Evolutionary conservation across 768 basidiomycete genomes (phyloP), one percentile per base, ranked within the genome.

Genomic region (Mycena polygramma): DNA sequence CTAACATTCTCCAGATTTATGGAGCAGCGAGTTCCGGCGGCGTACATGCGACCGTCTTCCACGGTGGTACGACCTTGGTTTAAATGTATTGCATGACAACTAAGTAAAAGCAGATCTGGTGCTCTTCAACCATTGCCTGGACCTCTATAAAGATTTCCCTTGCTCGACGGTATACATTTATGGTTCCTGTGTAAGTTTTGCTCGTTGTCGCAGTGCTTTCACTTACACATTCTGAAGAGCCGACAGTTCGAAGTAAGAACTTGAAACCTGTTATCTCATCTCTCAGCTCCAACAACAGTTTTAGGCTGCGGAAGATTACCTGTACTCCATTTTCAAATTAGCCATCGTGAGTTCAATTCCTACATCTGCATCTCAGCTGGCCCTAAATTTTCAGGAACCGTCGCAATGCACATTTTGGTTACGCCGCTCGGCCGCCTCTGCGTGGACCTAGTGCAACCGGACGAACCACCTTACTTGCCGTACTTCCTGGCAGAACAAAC

Each of bases 351-450:
- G 57, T 24, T 17, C 30, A 19, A 1, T 9, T 6, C 6, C 30
- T 30, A n/a, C 6, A 11, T 8, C 4, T 14, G 15, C 4, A 41
- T 8, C 19, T 36, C 17, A 26, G 15, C 30, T 30, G 7, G 6
- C 15, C 6, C 5, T 30, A 14, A 59, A 35, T 35, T 45, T 10
- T n/a, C 19, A 46, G 58, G 15, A 4, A 7, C 2, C 19, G 24
- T 9, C 15, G 4, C 45, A 60, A 20, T 46, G 58, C 30, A 48
- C 45, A 17, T 35, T 46, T 35, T 60, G 58, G 58, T 48, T 60
- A 19, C 58, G 58, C n/a, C 45, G 58, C 45, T 46, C 58, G 45
- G 58, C 1, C 24, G 26, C 17, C 58, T 60, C 45, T 60, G 58
- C 30, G 43, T 22, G 14, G 58, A 60, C 14, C 45, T 60, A 17